These are phyloP conservation scores for Ophiocordyceps camponoti-floridani DNA, from an alignment of 2,329 filamentous ascomycete genomes.

Conservation along the genomic window DNA sequence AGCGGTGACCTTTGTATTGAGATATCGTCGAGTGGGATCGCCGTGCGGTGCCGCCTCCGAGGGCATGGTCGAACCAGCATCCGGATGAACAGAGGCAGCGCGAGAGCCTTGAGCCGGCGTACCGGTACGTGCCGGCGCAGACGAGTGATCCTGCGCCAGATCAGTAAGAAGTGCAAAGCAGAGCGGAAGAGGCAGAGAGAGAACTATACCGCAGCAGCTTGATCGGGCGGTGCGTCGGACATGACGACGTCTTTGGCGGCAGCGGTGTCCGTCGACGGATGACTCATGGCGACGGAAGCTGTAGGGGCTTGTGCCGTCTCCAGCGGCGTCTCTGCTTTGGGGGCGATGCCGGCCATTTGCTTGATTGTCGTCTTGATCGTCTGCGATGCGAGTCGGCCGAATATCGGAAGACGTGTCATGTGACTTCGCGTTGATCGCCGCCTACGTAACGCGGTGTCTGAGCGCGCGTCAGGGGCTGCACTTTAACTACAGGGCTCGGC, in stretches of 20 bases:
- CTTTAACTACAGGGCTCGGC: not conserved
- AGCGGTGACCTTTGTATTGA: conserved; percentile 54
- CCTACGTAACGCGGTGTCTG: not conserved
- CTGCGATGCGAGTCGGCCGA: not conserved
- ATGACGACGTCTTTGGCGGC: conserved; percentile 22
- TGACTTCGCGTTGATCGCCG: conserved; percentile 17
- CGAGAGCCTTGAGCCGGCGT: conserved; percentile 34
- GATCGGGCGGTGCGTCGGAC: conserved; percentile 23
- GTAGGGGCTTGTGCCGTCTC: conserved; percentile 7
- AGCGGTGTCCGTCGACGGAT: conserved; percentile 5
- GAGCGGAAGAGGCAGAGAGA: not conserved
- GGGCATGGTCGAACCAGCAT: conserved; percentile 34
- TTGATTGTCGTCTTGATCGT: not conserved
- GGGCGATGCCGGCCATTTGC: conserved; percentile 13
- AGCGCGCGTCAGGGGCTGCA: not conserved
- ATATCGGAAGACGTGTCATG: conserved; percentile 10
- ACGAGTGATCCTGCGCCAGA: conserved; percentile 10
- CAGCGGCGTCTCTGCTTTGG: conserved; percentile 5
- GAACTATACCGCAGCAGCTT: conserved; percentile 18
- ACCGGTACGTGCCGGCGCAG: conserved; percentile 24
- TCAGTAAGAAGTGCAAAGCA: not conserved
- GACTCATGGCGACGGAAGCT: not conserved
- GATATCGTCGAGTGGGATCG: conserved; percentile 49
- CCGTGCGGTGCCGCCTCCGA: conserved; percentile 44
- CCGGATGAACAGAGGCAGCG: conserved; percentile 38